A percentile compares a stretch with the other conserved stretches of the same genome.
phyloP scores from a whole-genome alignment of 2,329 filamentous ascomycete genomes.

The Acrodontium crateriforme region DNA sequence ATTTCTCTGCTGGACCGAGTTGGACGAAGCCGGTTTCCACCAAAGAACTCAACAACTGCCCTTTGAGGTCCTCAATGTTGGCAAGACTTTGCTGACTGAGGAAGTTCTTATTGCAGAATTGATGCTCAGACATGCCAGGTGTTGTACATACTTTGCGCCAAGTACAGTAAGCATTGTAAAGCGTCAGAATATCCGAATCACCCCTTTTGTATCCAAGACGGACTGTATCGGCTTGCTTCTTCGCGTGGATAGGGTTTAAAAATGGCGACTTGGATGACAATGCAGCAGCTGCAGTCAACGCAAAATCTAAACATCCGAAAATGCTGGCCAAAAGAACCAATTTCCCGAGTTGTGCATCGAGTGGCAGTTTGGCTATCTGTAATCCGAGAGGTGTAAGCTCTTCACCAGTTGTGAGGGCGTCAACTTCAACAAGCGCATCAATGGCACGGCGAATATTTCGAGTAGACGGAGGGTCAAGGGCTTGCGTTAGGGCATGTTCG shows the following conservation, averaged over 20 bases:
- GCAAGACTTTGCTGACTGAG: conserved; percentile 74
- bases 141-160: conserved; percentile 76
- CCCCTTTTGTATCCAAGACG: conserved; percentile 66
- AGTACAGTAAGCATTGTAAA: conserved; percentile 82
- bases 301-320: conserved; percentile 84
- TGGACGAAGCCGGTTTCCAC: conserved; percentile 74
- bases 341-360: conserved; percentile 92
- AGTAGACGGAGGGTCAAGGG: conserved; percentile 75
- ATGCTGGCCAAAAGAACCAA: conserved; percentile 74
- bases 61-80: conserved; percentile 92
- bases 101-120: conserved; percentile 92
- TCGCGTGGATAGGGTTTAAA: conserved; percentile 69
- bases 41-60: conserved; percentile 72
- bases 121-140: conserved; percentile 58
- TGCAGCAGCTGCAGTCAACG: conserved; percentile 82
- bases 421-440: conserved; percentile 84
- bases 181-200: conserved; percentile 82
- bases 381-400: conserved; percentile 75
- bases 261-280: conserved; percentile 93
- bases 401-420: conserved; percentile 68
- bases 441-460: conserved; percentile 91
- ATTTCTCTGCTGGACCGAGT: conserved; percentile 59
- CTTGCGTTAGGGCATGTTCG: conserved; percentile 74
- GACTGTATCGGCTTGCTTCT: conserved; percentile 67
- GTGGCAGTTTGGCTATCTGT: conserved; percentile 73